Base-by-base conservation (phyloP, 2,329 filamentous ascomycete genomes). In the Colletotrichum sojae region DNA sequence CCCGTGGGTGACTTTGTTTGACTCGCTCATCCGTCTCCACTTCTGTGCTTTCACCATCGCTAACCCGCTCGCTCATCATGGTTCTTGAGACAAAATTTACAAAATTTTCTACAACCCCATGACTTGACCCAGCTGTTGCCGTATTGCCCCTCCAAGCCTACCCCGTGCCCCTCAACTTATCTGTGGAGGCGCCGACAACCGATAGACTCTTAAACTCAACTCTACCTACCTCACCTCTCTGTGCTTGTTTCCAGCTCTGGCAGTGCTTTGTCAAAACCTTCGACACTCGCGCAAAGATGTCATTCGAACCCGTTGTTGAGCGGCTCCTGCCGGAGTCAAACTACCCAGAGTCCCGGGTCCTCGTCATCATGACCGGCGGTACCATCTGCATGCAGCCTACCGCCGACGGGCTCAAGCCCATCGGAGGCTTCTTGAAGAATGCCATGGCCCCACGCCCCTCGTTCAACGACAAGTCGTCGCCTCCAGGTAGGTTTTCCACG, bases 331-430 rank as follows among this genome's bases (percentile, higher is more conserved):
- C 71, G 22, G 61, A 71, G 45, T 69, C 61, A 39, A 55, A 55
- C 9, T 84, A 85, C 67, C 92, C 91, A 12, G 94, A 97, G 79
- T 94, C 93, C 25, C 87, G 93, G 67, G 92, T 98, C 13, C 85
- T 98, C 72, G 92, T 97, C 75, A 93, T 97, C 80, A 95, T 97
- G 84, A 97, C 95, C 13, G 94, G 93, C 69, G 92, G 92, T 52
- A 94, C 92, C 6, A 97, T 97, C 75, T 97, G 94, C 82, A 97
- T 98, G 95, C 90, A 92, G 77, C 91, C 90, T 63, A 94, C 94
- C 10, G 87, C 88, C 9, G 89, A 94, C 73, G 95, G 95, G 1
- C 89, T 97, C 62, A 86, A 96, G 43, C 95, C 95, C 6, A 92
- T 93, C 64, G 84, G 89, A 74, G 92, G 92, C 4, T 97, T 98